Base-by-base conservation (phyloP, 805 yeast genomes). In the Cyberlindnera nakhonratchasimensis region DNA sequence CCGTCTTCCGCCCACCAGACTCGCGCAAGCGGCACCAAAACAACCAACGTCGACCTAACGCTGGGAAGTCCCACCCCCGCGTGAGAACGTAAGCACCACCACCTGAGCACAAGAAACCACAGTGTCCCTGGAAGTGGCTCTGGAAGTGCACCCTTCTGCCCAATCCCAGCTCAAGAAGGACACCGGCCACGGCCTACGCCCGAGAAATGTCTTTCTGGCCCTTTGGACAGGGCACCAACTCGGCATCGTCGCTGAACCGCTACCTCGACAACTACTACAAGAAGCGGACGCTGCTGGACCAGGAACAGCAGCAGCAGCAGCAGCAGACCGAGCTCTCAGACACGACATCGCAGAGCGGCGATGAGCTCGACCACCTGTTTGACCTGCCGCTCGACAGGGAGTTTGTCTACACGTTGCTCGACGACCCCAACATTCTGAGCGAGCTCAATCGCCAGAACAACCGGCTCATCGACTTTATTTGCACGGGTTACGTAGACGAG, bases 391-490 rank as follows among this genome's bases (percentile, higher is more conserved):
- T 57, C 11, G 53, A 57, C 36, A 39, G 42, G 40, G 53, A 55
- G 16, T 72, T 67, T 45, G 66, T 71, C 12, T 63, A 65, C 46
- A 48, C 54, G 33, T 48, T 67, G 2, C 43, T 70, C 25, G 65
- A 63, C 35, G 72, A 70, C 46, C 55, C 65, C 1, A 64, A 62
- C 37, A 51, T 71, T n/a, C 49, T 70, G 35, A 64, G 50, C 39
- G 66, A 63, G 39, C 50, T 71, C 34, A 56, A 63, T 26, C 58
- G 59, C 18, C 69, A 67, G 50, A 68, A 69, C 47, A 64, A 63
- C 41, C 71, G 70, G 46, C 57, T 74, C 39, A 48, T 79, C 13
- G 84, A 79, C 53, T 66, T 79, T 43, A 61, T 79, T 23, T 71
- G 80, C 45, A 62, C 68, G 42, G 74, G 74, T 1, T 69, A 66